Percentiles rank a stretch among this genome's conserved stretches.
Evolutionary conservation across 805 yeast genomes (phyloP).

Genomic region (Alloascoidea africana): DNA sequence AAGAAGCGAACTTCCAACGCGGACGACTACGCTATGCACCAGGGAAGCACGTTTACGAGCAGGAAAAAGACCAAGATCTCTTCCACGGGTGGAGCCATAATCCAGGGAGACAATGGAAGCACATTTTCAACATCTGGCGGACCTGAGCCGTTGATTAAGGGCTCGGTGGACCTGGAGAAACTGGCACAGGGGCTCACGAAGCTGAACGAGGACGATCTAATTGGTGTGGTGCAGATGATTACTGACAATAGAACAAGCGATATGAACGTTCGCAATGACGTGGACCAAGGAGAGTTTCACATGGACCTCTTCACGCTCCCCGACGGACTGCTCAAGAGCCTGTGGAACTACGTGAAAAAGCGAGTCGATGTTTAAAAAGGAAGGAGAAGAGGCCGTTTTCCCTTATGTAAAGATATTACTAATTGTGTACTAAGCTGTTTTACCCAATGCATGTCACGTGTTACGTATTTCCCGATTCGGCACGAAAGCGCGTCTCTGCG

Average conservation of each 20-base stretch:
- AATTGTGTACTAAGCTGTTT: too few species aligned
- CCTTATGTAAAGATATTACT: too few species aligned
- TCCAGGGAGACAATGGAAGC: slow-evolving; percentile 14
- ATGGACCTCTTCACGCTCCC: slow-evolving; percentile 92
- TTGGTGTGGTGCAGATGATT: slow-evolving; percentile 94
- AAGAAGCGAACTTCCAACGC: slow-evolving; percentile 28
- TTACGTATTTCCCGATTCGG: too few species aligned
- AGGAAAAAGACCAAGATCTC: slow-evolving; percentile 18
- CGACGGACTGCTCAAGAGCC: slow-evolving; percentile 74
- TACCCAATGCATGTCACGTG: too few species aligned
- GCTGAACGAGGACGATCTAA: slow-evolving; percentile 79
- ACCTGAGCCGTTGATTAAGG: slow-evolving; percentile 64
- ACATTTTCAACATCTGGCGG: too few species aligned
- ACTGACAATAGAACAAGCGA: slow-evolving; percentile 91
- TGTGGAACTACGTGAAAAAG: slow-evolving; percentile 88
- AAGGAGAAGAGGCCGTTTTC: too few species aligned
- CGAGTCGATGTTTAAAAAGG: slow-evolving; percentile 23
- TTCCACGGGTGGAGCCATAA: too few species aligned
- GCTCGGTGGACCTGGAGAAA: slow-evolving; percentile 74
- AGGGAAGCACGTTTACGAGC: too few species aligned
- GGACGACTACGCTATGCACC: too few species aligned
- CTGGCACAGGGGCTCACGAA: slow-evolving; percentile 83
- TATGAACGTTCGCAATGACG: slow-evolving; percentile 90
- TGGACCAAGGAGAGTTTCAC: slow-evolving; percentile 93
- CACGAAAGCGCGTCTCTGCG: too few species aligned